A percentile compares a stretch with the other conserved stretches of the same genome.
These are phyloP conservation scores for Phaeosphaeriaceae sp. DNA, from an alignment of 2,329 filamentous ascomycete genomes.

Conservation along the genomic window DNA sequence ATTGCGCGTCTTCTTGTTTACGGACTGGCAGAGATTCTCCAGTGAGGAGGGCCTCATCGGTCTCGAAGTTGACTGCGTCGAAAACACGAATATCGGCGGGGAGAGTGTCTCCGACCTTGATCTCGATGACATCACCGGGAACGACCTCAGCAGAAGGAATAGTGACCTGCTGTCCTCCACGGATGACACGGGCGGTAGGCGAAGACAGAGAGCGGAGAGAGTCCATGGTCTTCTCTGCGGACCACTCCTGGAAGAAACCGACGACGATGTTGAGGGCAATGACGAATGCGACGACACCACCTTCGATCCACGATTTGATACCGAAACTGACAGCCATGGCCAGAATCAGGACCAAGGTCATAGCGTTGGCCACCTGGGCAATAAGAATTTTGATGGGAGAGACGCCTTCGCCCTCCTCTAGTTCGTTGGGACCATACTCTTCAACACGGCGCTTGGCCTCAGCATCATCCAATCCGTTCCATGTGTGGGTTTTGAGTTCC, in stretches of 20 bases:
- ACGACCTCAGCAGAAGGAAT: slow-evolving; percentile 68
- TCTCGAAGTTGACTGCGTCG: slow-evolving; percentile 76
- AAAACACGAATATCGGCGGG: slow-evolving; percentile 70
- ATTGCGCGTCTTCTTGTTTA: slow-evolving; percentile 67
- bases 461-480: slow-evolving; percentile 68
- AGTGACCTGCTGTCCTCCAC: slow-evolving; percentile 61
- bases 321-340: slow-evolving; percentile 59
- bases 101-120: slow-evolving; percentile 72
- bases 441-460: slow-evolving; percentile 68
- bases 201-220: slow-evolving; percentile 56
- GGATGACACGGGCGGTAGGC: slow-evolving; percentile 56
- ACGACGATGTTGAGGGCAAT: slow-evolving; percentile 56
- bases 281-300: slow-evolving; percentile 56
- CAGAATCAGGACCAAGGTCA: slow-evolving; percentile 71
- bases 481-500: slow-evolving; percentile 68
- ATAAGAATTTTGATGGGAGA: slow-evolving; percentile 75
- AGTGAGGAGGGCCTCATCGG: slow-evolving; percentile 75
- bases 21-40: slow-evolving; percentile 73
- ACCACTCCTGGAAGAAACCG: slow-evolving; percentile 57
- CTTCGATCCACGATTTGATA: slow-evolving; percentile 58
- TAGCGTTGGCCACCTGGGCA: slow-evolving; percentile 78
- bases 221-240: slow-evolving; percentile 60
- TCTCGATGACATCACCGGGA: slow-evolving; percentile 70
- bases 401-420: slow-evolving; percentile 73
- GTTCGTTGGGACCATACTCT: slow-evolving; percentile 72